Conservation (phyloP, 192 early-diverging fungal genomes). For the Geranomyces michiganensis region DNA sequence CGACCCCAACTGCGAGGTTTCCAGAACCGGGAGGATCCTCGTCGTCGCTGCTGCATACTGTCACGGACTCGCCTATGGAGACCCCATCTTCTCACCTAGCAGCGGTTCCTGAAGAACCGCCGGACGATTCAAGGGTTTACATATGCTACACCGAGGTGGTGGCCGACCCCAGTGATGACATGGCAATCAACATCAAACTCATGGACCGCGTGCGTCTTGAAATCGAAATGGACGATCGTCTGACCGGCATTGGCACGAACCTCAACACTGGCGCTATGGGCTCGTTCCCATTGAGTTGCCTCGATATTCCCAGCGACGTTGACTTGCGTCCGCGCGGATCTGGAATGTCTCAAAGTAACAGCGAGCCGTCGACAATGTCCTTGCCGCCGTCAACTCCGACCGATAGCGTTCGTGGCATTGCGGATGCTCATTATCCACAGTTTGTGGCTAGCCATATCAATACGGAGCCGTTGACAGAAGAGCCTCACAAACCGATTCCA, state of each 20-base stretch:
- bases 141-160: slow-evolving; percentile 25
- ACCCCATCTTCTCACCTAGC: neutral
- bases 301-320: slow-evolving; percentile 14
- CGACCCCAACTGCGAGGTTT: neutral
- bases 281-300: slow-evolving; percentile 30
- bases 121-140: slow-evolving; percentile 5
- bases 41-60: neutral
- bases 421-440: neutral
- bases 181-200: slow-evolving; percentile 33
- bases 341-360: neutral
- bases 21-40: neutral
- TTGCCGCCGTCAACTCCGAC: slow-evolving; percentile 1
- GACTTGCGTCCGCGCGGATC: neutral
- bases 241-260: slow-evolving; percentile 29
- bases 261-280: slow-evolving; percentile 35
- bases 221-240: slow-evolving; percentile 32
- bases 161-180: slow-evolving; percentile 25
- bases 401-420: neutral
- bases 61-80: neutral
- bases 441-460: neutral
- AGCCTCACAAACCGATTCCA: neutral
- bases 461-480: neutral
- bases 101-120: neutral
- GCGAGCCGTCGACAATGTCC: neutral
- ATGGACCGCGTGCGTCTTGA: slow-evolving; percentile 31